phyloP scores from a whole-genome alignment of 2,329 filamentous ascomycete species.

The Kalaharituber pfeilii region DNA sequence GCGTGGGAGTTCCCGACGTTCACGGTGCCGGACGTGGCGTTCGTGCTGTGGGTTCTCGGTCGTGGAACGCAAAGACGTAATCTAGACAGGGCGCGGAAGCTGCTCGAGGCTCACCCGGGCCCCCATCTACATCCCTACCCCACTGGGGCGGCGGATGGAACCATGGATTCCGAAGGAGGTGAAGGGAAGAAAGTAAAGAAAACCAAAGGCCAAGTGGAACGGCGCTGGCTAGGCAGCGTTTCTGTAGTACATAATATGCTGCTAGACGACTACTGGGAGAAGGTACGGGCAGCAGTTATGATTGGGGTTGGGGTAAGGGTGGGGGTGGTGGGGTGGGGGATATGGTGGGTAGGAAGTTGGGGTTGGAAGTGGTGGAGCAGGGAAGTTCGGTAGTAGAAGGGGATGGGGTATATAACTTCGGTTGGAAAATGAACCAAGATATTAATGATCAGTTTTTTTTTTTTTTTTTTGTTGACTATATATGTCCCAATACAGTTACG shows the following conservation, averaged over 20 bases:
- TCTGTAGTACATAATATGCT: too few species aligned
- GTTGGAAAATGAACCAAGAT: too few species aligned
- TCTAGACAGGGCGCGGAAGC: slow-evolving; percentile 28
- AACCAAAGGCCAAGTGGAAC: too few species aligned
- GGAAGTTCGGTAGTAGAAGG: not conserved
- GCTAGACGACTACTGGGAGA: slow-evolving; percentile 37
- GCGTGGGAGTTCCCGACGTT: slow-evolving; percentile 54
- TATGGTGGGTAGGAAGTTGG: slow-evolving; percentile 5
- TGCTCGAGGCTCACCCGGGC: slow-evolving; percentile 7
- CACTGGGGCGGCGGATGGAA: slow-evolving; percentile 20
- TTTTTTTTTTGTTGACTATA: too few species aligned
- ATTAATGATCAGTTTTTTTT: too few species aligned
- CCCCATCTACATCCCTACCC: not conserved
- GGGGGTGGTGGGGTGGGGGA: slow-evolving; percentile 9
- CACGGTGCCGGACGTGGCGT: slow-evolving; percentile 42
- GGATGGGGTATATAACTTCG: not conserved
- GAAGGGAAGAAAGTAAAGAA: slow-evolving; percentile 28
- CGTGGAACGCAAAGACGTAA: slow-evolving; percentile 36
- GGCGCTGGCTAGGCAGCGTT: too few species aligned
- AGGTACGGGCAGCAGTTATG: slow-evolving; percentile 32
- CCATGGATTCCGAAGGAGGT: too few species aligned
- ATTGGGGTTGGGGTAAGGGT: slow-evolving; percentile 12
- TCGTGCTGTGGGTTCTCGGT: slow-evolving; percentile 43
- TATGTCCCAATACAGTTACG: too few species aligned
- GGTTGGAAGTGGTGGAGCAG: not conserved